Evolutionary conservation across 805 yeast genomes (phyloP).

Genomic region (Nakazawaea populi): DNA sequence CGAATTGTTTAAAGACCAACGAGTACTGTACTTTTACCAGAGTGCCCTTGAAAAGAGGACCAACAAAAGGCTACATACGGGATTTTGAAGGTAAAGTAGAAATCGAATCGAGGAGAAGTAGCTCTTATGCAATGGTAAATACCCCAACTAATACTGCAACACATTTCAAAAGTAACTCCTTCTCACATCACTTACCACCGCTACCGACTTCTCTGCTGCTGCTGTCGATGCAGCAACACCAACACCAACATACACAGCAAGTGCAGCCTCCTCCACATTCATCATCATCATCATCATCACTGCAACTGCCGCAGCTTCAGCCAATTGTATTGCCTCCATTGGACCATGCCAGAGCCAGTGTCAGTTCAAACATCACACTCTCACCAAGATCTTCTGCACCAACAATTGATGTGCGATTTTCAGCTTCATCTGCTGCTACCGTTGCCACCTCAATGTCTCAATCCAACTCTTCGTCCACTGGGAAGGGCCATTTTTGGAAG

Average conservation of each 20-base stretch:
- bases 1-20: slow-evolving; percentile 54
- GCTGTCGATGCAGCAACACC: not conserved
- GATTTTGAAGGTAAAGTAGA: slow-evolving; percentile 34
- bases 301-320: not conserved
- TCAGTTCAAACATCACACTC: slow-evolving; percentile 4
- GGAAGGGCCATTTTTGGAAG: slow-evolving; percentile 51
- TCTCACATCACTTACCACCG: slow-evolving; percentile 9
- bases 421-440: not conserved
- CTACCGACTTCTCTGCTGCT: slow-evolving; percentile 2
- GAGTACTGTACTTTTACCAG: slow-evolving; percentile 65
- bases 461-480: slow-evolving; percentile 3
- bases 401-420: not conserved
- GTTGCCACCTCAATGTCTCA: not conserved
- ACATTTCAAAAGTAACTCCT: not conserved
- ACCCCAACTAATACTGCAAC: not conserved
- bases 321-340: slow-evolving; percentile 14
- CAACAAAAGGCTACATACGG: slow-evolving; percentile 63
- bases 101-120: slow-evolving; percentile 7
- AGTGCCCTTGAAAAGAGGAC: slow-evolving; percentile 74
- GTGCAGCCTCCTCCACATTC: not conserved
- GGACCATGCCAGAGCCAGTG: slow-evolving; percentile 10
- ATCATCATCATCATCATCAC: slow-evolving; percentile 9
- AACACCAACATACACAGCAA: slow-evolving; percentile 7
- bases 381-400: slow-evolving; percentile 10
- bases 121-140: not conserved